Base-by-base conservation (phyloP, 202 grass and related monocot genomes). In the Carex arenaria region DNA sequence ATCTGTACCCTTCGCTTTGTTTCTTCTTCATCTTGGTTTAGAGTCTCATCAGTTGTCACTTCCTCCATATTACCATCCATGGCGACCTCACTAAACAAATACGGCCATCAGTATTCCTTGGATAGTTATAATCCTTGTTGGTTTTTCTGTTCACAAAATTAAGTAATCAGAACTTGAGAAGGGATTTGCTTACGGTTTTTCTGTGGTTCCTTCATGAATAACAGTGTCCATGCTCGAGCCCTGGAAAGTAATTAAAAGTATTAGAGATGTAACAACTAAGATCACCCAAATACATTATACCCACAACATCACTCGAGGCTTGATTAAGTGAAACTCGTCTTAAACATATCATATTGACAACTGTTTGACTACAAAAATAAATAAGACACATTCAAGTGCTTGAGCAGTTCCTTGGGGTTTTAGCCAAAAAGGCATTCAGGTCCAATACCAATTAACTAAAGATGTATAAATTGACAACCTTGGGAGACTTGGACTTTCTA, bases 1-100 rank as follows among this genome's bases (percentile, higher is more conserved):
- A 92, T 84, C 74, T 92, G 87, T 81, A 87, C 61, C 80, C 57
- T 82, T 80, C n/a, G 82, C 47, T 86, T 94, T 83, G 68, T 72
- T 82, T 94, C 92, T 82, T 94, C 91, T 82, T 95, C 95, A 78
- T 92, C 84, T 85, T 94, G 88, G 61, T 90, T 89, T 51, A 85
- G 72, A 85, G 80, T 78, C 59, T 88, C 87, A 82, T 86, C 89
- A 84, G 30, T 92, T 85, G 81, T 72, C 7, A 80, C 76, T 82
- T 84, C 67, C 28, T 86, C 82, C 70, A 91, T 86, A 87, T 90
- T 63, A 89, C 85, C 91, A 80, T 70, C 85, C 80, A 86, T 81
- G 68, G 62, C 88, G 64, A 81, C 74, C 80, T 96, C 89, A 89
- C 96, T 99, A 74, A 87, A 89, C 82, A 80, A 91, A 52, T 80